phyloP scores from a whole-genome alignment of 208 protist species.

The Trypanosoma lewisi region DNA sequence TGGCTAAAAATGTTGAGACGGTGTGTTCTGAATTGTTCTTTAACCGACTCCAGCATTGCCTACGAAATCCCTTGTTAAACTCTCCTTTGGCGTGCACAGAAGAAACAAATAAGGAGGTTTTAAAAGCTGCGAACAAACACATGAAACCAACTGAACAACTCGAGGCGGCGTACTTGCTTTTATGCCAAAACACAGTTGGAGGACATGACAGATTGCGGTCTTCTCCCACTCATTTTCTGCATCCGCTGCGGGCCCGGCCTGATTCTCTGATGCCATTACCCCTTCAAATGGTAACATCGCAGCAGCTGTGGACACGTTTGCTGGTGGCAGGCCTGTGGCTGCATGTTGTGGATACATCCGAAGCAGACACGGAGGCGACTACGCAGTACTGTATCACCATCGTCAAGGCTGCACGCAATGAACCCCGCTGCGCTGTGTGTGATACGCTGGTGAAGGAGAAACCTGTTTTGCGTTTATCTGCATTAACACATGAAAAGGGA shows the following conservation, averaged over 20 bases:
- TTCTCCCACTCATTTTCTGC: slow-evolving; percentile 30
- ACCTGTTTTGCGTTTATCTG: slow-evolving; percentile 10
- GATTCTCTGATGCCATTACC: slow-evolving; percentile 46
- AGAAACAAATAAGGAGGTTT: neutral
- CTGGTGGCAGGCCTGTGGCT: slow-evolving; percentile 67
- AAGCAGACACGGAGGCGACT: slow-evolving; percentile 14
- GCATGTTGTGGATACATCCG: slow-evolving; percentile 11
- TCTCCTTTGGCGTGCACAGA: slow-evolving; percentile 21
- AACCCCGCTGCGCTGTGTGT: slow-evolving; percentile 28
- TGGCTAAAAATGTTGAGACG: slow-evolving; percentile 19
- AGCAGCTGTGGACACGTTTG: slow-evolving; percentile 58
- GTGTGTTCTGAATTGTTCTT: slow-evolving; percentile 21
- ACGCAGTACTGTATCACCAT: slow-evolving; percentile 46
- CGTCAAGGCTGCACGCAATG: slow-evolving; percentile 33
- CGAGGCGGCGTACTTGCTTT: slow-evolving; percentile 1
- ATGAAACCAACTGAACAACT: neutral
- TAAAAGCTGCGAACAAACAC: neutral
- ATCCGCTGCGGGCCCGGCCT: slow-evolving; percentile 17
- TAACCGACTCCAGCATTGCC: slow-evolving; percentile 22
- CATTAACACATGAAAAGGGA: slow-evolving; percentile 4
- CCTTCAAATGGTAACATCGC: slow-evolving; percentile 42
- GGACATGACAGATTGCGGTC: neutral
- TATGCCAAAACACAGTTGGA: slow-evolving; percentile 3
- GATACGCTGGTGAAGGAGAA: slow-evolving; percentile 21
- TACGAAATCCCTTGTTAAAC: slow-evolving; percentile 30